phyloP scores from a whole-genome alignment of 306 rosid genomes.

The Ochetophila trinervis region DNA sequence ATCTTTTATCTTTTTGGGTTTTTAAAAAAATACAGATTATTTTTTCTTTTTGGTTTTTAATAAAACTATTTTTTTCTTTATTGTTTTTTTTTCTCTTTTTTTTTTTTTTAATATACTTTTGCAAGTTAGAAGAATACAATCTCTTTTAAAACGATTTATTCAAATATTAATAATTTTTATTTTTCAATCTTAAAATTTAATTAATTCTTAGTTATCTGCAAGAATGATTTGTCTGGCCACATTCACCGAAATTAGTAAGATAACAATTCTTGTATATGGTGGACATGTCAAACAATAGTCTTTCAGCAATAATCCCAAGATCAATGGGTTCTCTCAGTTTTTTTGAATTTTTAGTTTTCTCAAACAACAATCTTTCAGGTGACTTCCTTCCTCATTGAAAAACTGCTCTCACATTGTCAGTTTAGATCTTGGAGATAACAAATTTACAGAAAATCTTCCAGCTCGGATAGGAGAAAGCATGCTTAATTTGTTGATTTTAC shows the following conservation, averaged over 20 bases:
- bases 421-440: slow-evolving; percentile 23
- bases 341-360: slow-evolving; percentile 1
- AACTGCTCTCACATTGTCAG: neutral
- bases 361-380: slow-evolving; percentile 16
- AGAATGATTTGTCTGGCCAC: slow-evolving; percentile 23
- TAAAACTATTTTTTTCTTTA: too few species aligned
- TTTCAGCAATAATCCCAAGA: slow-evolving; percentile 22
- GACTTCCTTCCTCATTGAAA: slow-evolving; percentile 22
- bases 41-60: too few species aligned
- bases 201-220: slow-evolving; percentile 15
- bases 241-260: slow-evolving; percentile 18
- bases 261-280: neutral
- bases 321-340: neutral
- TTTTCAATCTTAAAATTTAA: too few species aligned
- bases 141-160: too few species aligned
- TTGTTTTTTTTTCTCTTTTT: too few species aligned
- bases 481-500: slow-evolving; percentile 11
- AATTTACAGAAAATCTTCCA: slow-evolving; percentile 15
- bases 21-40: too few species aligned
- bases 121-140: too few species aligned
- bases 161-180: too few species aligned
- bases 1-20: too few species aligned
- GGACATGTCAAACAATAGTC: slow-evolving; percentile 19
- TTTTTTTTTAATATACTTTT: too few species aligned
- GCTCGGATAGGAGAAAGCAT: slow-evolving; percentile 15